A percentile compares a stretch with the other conserved stretches of the same genome.
Conservation (phyloP, 2,329 filamentous ascomycete genomes). For the Fusarium stilboides region DNA sequence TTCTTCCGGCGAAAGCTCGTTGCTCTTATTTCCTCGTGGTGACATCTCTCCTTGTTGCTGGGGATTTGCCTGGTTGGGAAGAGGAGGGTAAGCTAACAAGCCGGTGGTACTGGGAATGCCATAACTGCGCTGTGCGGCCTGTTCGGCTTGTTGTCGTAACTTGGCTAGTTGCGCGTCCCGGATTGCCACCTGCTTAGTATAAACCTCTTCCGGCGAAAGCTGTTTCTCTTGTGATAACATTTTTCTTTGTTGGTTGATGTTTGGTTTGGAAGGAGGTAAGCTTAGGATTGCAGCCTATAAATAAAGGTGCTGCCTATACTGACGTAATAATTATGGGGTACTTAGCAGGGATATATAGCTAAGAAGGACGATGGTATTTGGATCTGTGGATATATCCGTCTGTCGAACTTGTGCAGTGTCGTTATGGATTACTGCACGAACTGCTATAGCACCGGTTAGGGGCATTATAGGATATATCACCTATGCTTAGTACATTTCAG, state of each 20-base stretch:
- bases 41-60: not conserved
- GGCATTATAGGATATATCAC: too few relatives aligned
- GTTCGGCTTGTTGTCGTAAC: not conserved
- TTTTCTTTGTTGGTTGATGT: not conserved
- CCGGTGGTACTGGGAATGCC: not conserved
- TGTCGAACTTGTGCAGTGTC: conserved; percentile 9
- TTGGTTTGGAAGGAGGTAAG: not conserved
- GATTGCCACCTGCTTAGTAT: not conserved
- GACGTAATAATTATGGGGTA: not conserved
- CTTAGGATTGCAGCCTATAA: not conserved
- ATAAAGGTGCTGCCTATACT: not conserved
- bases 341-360: too few relatives aligned
- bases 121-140: not conserved
- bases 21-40: not conserved
- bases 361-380: conserved; percentile 2
- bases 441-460: not conserved
- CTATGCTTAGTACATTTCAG: too few relatives aligned
- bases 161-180: not conserved
- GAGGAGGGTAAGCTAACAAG: not conserved
- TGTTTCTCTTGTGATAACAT: not conserved
- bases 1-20: not conserved
- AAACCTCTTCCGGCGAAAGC: not conserved
- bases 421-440: conserved; percentile 14
- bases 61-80: not conserved
- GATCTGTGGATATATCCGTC: conserved; percentile 5